phyloP scores from a whole-genome alignment of 305 asterid species.

The Fraxinus platypoda region DNA sequence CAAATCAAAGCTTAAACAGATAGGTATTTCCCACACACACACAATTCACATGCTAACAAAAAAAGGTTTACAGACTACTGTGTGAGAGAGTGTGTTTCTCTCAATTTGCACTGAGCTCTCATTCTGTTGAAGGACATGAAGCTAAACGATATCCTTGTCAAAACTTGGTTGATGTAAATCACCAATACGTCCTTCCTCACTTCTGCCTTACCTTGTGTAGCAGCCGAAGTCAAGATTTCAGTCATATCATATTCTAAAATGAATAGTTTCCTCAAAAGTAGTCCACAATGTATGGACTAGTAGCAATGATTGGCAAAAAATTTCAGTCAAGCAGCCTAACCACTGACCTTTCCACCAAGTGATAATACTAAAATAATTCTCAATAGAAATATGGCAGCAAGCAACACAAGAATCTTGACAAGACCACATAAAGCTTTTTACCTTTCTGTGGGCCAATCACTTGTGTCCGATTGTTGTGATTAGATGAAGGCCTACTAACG shows the following conservation, averaged over 20 bases:
- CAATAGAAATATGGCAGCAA: background rate
- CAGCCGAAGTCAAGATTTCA: background rate
- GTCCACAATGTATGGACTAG: background rate
- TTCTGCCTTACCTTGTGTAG: background rate
- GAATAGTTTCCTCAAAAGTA: background rate
- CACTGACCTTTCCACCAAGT: background rate
- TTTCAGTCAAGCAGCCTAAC: background rate
- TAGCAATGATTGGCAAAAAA: background rate
- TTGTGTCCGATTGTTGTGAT: constrained; percentile 65
- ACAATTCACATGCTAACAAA: background rate
- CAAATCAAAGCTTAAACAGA: background rate
- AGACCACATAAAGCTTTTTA: constrained; percentile 9
- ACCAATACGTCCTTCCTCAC: background rate
- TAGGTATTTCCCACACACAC: background rate
- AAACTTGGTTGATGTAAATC: constrained; percentile 10
- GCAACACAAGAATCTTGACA: background rate
- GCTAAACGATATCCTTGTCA: background rate
- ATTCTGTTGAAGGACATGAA: background rate
- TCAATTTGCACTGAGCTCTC: background rate
- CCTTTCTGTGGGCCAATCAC: constrained; percentile 74
- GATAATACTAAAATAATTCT: background rate
- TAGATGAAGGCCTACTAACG: constrained; percentile 69
- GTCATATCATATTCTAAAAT: background rate
- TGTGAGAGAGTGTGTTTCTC: background rate
- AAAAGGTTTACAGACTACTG: background rate